Percentiles rank a stretch among this genome's conserved stretches.
Conservation (phyloP, 805 yeast genomes). For the Monosporozyma aquatica region DNA sequence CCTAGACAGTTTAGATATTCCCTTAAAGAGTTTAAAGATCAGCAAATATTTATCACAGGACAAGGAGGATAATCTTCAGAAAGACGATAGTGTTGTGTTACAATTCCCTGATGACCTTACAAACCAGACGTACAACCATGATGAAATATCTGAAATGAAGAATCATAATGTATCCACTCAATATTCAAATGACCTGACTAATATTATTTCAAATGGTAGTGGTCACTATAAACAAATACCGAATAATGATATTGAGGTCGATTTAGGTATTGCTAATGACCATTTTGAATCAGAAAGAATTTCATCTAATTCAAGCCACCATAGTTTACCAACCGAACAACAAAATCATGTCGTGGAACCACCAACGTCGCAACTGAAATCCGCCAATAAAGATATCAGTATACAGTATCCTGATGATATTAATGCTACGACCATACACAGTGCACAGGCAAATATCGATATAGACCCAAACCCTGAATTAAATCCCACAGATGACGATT, state of each 20-base stretch:
- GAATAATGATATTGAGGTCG: background rate
- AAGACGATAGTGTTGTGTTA: background rate
- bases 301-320: background rate
- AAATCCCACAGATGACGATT: constrained; percentile 1
- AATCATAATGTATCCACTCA: background rate
- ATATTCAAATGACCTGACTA: background rate
- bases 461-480: background rate
- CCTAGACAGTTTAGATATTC: constrained; percentile 22
- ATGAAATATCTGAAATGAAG: background rate
- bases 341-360: too few relatives aligned
- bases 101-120: background rate
- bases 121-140: background rate
- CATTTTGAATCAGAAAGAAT: background rate
- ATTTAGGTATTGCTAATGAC: background rate
- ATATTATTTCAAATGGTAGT: background rate
- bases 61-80: background rate
- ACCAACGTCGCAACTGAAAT: too few relatives aligned
- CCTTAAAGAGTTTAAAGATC: constrained; percentile 22
- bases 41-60: constrained; percentile 6
- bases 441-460: background rate
- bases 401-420: background rate
- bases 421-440: background rate
- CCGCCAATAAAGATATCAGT: background rate
- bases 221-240: background rate
- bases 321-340: background rate